phyloP scores from a whole-genome alignment of 257 asterid species.

The Jacaranda mimosifolia region DNA sequence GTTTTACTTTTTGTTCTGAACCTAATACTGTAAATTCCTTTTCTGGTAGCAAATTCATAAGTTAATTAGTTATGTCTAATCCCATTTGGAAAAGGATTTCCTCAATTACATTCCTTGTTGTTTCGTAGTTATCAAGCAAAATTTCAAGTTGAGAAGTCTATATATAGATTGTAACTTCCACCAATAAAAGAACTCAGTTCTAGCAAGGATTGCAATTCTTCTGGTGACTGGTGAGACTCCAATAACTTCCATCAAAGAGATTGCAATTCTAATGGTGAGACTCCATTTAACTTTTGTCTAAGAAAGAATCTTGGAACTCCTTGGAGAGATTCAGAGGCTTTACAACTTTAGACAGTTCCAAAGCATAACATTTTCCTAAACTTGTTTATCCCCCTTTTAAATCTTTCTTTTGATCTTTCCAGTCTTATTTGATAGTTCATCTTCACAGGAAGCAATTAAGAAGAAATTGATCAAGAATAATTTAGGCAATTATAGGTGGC shows the following conservation, averaged over 20 bases:
- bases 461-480: constrained; percentile 3
- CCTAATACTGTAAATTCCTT: neutral
- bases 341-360: neutral
- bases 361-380: neutral
- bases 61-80: constrained; percentile 7
- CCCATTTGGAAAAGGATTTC: neutral
- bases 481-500: neutral
- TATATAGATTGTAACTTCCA: neutral
- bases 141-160: constrained; percentile 9
- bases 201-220: neutral
- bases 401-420: neutral
- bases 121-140: neutral
- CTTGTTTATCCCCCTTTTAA: neutral
- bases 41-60: neutral
- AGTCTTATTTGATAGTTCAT: neutral
- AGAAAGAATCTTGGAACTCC: neutral
- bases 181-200: constrained; percentile 4
- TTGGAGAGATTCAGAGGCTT: neutral
- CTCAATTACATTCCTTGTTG: neutral
- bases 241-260: neutral
- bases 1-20: neutral
- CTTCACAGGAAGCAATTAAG: constrained; percentile 3
- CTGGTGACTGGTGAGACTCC: neutral
- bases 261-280: neutral
- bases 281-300: neutral